Percentiles rank a stretch among this genome's conserved stretches.
Conservation (phyloP, 257 asterid species). For the Datura wrightii region DNA sequence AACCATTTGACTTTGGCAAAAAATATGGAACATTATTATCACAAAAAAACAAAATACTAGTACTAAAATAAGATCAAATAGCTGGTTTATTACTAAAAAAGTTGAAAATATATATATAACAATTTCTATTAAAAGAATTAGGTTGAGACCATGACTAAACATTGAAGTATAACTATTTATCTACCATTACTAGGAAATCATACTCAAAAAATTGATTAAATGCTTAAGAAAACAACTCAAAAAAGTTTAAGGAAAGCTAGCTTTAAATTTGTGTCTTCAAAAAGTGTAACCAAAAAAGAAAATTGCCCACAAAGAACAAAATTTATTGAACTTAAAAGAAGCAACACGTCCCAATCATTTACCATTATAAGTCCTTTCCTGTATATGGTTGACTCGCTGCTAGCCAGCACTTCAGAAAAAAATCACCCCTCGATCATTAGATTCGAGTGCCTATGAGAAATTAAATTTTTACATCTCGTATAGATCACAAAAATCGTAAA, state of each 20-base stretch:
- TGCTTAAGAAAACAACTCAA: too few species aligned
- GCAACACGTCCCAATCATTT: constrained; percentile 25
- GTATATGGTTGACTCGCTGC: constrained; percentile 23
- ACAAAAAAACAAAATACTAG: neutral
- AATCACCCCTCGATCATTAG: neutral
- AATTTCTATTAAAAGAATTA: neutral
- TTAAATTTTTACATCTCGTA: neutral
- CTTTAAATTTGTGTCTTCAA: neutral
- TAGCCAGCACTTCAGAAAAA: neutral
- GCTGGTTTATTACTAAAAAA: neutral
- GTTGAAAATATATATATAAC: too few species aligned
- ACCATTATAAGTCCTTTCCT: neutral
- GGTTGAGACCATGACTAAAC: constrained; percentile 11
- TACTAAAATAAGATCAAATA: constrained; percentile 23
- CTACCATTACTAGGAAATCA: neutral
- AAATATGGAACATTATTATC: neutral
- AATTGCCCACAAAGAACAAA: constrained; percentile 7
- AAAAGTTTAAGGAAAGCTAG: neutral
- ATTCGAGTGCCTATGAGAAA: too few species aligned
- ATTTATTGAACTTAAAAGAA: neutral
- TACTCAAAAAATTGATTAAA: too few species aligned
- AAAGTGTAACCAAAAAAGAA: neutral
- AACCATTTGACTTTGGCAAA: constrained; percentile 16
- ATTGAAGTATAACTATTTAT: neutral
- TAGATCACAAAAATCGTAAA: neutral